Evolutionary conservation across 805 yeast genomes (phyloP), one percentile per base, ranked within the genome.

Genomic region (Metschnikowia picachoensis): DNA sequence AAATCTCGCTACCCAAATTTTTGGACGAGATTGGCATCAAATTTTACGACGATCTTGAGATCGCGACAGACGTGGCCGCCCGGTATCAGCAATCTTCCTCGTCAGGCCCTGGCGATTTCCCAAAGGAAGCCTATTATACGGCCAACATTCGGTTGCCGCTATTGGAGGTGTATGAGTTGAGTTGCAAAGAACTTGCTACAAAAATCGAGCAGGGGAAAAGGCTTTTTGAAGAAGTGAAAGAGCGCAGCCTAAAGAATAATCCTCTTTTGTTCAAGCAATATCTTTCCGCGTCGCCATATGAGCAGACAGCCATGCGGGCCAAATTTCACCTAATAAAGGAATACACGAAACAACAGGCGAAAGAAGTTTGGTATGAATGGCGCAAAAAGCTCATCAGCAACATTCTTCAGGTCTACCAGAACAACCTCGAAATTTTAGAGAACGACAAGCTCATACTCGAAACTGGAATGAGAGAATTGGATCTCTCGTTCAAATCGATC

Each of bases 291-390:
- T 52, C 65, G 7, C 60, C 64, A 2, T 64, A 63, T 32, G 75
- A 68, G 7, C 70, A 68, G 51, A 61, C 65, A 35, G 54, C 59
- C 2, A 68, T 80, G 71, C 72, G 70, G 32, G 62, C 73, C n/a
- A 77, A 77, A 48, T 69, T 82, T 40, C 74, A 72, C 47, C 48
- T 74, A 11, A 64, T 82, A 36, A 79, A 79, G 56, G 75, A 71
- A 29, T 76, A 64, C 48, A 70, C 86, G 0, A 67, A 80, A 29
- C 66, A 73, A 29, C 78, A 77, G 55, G 79, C 87, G 0, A 71
- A 68, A 47, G 73, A 71, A 33, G 75, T 76, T 0, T 83, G 87
- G 87, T 78, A 77, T 52, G 76, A 73, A 41, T 83, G 88, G 89
- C 65, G 87, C 49, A 59, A 67, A 11, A 78, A 78, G 49, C 70